phyloP scores from a whole-genome alignment of 305 asterid species.

The Salvia sclarea region DNA sequence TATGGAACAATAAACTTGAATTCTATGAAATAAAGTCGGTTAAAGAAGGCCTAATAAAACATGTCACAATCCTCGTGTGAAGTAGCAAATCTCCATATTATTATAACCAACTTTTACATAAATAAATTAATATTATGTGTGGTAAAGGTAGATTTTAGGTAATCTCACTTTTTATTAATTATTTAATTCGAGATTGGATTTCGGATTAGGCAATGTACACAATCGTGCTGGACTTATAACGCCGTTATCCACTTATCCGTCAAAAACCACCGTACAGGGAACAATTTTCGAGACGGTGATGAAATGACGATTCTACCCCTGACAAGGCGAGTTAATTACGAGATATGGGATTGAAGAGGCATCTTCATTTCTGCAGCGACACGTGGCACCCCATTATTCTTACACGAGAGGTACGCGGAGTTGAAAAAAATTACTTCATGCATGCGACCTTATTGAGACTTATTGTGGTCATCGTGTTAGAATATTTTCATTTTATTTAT shows the following conservation, averaged over 20 bases:
- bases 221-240: conserved; percentile 28
- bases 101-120: not conserved
- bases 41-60: not conserved
- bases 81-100: not conserved
- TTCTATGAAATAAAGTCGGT: not conserved
- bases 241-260: conserved; percentile 30
- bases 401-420: conserved; percentile 1
- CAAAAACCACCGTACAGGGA: not conserved
- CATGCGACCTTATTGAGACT: not conserved
- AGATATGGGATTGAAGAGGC: not conserved
- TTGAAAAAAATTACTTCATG: not conserved
- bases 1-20: too few relatives aligned
- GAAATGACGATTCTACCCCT: conserved; percentile 11
- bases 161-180: not conserved
- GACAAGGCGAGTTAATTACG: not conserved
- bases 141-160: conserved; percentile 6
- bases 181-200: conserved; percentile 16
- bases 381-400: conserved; percentile 11
- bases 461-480: not conserved
- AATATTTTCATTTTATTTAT: too few relatives aligned
- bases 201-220: not conserved
- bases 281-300: not conserved
- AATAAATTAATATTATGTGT: not conserved
- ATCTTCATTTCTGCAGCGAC: not conserved
- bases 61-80: not conserved